A percentile compares a stretch with the other conserved stretches of the same genome.
Evolutionary conservation across 2,329 filamentous ascomycete species (phyloP).

Genomic region (Fusarium robinianum): DNA sequence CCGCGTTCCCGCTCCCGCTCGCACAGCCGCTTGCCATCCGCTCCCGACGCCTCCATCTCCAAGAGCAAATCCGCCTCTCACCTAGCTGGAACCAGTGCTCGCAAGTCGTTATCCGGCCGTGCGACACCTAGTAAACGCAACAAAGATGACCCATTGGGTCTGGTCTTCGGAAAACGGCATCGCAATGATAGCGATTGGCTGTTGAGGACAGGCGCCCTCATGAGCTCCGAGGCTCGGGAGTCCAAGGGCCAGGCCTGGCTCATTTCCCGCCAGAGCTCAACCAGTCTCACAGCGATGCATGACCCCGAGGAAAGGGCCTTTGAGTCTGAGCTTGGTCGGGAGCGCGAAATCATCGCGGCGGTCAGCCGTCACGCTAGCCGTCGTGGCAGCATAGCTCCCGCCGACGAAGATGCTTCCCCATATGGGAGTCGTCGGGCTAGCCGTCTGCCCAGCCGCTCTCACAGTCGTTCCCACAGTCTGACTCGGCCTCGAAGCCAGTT

Average conservation of each 20-base stretch:
- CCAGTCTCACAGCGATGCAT: conserved; percentile 58
- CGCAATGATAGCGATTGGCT: conserved; percentile 66
- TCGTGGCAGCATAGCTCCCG: conserved; percentile 49
- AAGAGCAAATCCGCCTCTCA: conserved; percentile 70
- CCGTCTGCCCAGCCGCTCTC: conserved; percentile 51
- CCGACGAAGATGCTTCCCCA: conserved; percentile 44
- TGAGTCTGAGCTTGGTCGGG: conserved; percentile 55
- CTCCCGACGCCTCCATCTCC: conserved; percentile 46
- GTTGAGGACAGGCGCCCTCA: conserved; percentile 63
- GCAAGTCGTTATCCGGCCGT: conserved; percentile 37
- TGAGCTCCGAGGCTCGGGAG: conserved; percentile 66
- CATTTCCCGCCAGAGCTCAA: conserved; percentile 66
- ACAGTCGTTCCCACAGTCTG: conserved; percentile 42
- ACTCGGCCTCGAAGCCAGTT: conserved; percentile 45
- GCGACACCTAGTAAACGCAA: conserved; percentile 43
- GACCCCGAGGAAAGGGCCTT: conserved; percentile 59
- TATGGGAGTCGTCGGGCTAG: conserved; percentile 55
- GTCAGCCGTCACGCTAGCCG: conserved; percentile 54
- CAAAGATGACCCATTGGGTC: conserved; percentile 33
- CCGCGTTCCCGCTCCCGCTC: conserved; percentile 53
- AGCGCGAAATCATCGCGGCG: conserved; percentile 47
- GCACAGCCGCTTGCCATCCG: conserved; percentile 48
- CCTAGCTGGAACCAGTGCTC: conserved; percentile 42
- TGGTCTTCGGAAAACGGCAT: conserved; percentile 41
- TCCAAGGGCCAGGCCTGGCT: conserved; percentile 73